Conservation (phyloP, 495 filamentous ascomycete genomes). For the Trichoderma virens region DNA sequence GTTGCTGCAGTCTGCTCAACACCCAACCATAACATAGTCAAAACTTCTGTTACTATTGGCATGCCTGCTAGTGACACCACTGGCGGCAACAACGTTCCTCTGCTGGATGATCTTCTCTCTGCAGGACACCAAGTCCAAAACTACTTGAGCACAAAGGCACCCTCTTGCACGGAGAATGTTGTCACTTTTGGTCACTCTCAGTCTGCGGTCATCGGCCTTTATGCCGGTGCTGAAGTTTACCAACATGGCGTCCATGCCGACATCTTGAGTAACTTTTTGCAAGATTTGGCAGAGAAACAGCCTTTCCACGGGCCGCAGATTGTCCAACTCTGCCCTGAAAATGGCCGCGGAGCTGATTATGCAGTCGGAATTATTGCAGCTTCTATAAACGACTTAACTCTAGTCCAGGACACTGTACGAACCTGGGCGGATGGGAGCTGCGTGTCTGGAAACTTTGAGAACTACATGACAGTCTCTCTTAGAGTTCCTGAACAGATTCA, state of each 20-base stretch:
- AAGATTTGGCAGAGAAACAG: too few species aligned
- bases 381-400: too few species aligned
- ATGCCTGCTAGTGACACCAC: background rate
- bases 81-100: background rate
- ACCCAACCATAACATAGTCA: background rate
- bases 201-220: conserved; percentile 12
- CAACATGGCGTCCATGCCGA: conserved; percentile 13
- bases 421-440: too few species aligned
- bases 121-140: conserved; percentile 3
- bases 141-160: conserved; percentile 3
- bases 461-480: too few species aligned
- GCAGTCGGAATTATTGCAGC: too few species aligned
- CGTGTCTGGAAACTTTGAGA: too few species aligned
- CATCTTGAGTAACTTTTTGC: too few species aligned
- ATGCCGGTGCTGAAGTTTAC: conserved; percentile 10
- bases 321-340: too few species aligned
- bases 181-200: conserved; percentile 12
- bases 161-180: conserved; percentile 10
- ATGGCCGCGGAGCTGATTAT: too few species aligned
- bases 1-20: conserved; percentile 8
- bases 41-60: background rate
- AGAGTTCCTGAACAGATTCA: too few species aligned
- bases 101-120: conserved; percentile 7
- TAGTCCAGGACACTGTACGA: too few species aligned
- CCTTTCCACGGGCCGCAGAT: too few species aligned